Base-by-base conservation (phyloP, 257 asterid genomes). In the Ligustrum vulgare region DNA sequence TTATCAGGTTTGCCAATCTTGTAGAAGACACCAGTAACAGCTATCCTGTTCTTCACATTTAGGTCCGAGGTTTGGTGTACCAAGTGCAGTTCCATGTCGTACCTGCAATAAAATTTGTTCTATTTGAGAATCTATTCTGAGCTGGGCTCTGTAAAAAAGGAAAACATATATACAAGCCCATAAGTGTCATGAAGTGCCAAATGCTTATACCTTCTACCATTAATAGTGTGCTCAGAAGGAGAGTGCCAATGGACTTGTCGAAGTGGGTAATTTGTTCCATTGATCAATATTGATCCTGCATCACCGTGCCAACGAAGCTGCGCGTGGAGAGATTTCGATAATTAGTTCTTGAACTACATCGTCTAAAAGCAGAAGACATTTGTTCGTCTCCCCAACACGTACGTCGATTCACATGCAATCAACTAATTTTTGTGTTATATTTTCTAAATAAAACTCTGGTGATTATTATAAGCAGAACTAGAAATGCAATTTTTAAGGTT, bases 201-300 rank as follows among this genome's bases (percentile, higher is more conserved):
- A 37, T 67, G 6, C 8, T 3, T 1, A 13, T n/a, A 35, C 88
- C 96, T 87, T 80, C 79, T 83, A 64, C 97, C 94, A 15, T 86
- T 65, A 79, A 90, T 72, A 23, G 96, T 88, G 83, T 88, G 94
- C 80, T 91, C 97, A 0, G 97, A 88, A 23, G 97, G 94, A 69
- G 94, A 84, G 80, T 91, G 97, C 96, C 97, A 90, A 32, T 91
- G 97, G 72, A 87, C 88, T 37, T 85, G 85, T 41, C 36, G 75
- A 51, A 91, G 96, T 3, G 69, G 31, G 47, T 87, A 91, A 7
- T 78, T 37, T 2, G 70, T 81, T 39, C 86, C 87, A 47, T 90
- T 87, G 41, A 91, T 82, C 9, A 75, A 13, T 23, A 83, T 60
- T 2, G 91, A 83, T 69, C 97, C 96, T 6, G 90, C 91, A 31